These are phyloP conservation scores for Urostyla sp. DNA, from an alignment of 73 alveolate species.

Conservation along the genomic window DNA sequence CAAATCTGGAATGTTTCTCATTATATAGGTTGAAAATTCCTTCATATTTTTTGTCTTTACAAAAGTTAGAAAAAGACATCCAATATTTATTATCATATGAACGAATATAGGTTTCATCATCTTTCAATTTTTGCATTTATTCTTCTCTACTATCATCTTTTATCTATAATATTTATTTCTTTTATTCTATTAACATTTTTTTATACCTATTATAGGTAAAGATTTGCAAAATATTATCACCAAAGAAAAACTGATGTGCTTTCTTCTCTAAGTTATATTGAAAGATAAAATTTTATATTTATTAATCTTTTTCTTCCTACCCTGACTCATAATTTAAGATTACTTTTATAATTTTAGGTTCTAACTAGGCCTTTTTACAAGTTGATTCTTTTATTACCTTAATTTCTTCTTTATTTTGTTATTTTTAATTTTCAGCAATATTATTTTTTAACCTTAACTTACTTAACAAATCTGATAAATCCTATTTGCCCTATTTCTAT, in stretches of 20 bases:
- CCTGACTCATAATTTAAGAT: conserved; percentile 11
- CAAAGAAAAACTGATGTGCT: not conserved
- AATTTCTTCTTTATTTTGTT: no score
- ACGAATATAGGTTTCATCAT: not conserved
- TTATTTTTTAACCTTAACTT: no score
- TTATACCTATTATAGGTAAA: conserved; percentile 3
- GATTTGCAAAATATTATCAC: not conserved
- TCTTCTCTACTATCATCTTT: not conserved
- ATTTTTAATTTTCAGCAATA: no score
- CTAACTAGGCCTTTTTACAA: no score
- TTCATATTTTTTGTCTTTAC: not conserved
- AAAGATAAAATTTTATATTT: not conserved
- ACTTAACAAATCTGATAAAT: no score
- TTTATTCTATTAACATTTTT: not conserved
- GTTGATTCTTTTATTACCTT: no score
- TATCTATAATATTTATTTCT: not conserved
- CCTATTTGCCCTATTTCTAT: no score
- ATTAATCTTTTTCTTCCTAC: not conserved
- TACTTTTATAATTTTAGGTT: no score
- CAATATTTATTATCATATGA: not conserved
- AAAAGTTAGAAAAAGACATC: conserved; percentile 2
- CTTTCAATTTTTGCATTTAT: not conserved
- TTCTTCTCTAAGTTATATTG: not conserved
- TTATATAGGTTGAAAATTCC: conserved; percentile 16
- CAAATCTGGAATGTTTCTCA: not conserved